A percentile compares a stretch with the other conserved stretches of the same genome.
phyloP scores from a whole-genome alignment of 2,329 filamentous ascomycete species.

The Diaporthe destruens region DNA sequence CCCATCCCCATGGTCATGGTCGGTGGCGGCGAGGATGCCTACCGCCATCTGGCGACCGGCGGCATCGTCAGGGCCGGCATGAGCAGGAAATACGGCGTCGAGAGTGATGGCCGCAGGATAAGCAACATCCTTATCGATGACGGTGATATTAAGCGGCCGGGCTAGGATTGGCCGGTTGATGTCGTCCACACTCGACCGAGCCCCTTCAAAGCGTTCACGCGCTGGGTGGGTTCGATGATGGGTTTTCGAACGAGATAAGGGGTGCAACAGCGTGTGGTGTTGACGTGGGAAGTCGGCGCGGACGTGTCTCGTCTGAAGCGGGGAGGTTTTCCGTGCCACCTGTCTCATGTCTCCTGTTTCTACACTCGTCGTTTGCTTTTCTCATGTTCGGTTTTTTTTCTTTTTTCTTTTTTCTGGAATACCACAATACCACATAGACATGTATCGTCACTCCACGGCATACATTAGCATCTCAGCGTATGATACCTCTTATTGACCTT shows the following conservation, averaged over 20 bases:
- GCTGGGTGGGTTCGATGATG: not conserved
- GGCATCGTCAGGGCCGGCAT: constrained; percentile 78
- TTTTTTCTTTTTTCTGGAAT: not conserved
- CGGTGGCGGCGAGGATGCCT: constrained; percentile 75
- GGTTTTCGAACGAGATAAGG: not conserved
- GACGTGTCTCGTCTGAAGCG: not conserved
- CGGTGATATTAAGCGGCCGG: constrained; percentile 45
- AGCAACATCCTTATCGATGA: constrained; percentile 78
- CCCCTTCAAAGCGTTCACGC: not conserved
- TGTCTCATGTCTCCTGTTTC: not conserved
- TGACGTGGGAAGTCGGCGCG: not conserved
- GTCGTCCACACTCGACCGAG: not conserved
- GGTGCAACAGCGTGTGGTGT: not conserved
- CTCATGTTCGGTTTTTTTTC: not conserved
- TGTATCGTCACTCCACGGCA: not conserved
- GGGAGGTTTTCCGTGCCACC: not conserved
- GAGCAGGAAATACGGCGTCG: constrained; percentile 81
- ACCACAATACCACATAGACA: constrained; percentile 9
- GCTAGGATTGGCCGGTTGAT: not conserved
- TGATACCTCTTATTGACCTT: constrained; percentile 7
- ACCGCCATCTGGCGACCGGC: constrained; percentile 66
- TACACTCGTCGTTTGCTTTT: not conserved
- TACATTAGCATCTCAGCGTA: constrained; percentile 28
- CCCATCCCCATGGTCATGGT: constrained; percentile 89
- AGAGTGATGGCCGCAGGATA: constrained; percentile 84